Evolutionary conservation across 306 rosid genomes (phyloP), one percentile per base, ranked within the genome.

Genomic region (Cucurbita argyrosperma): DNA sequence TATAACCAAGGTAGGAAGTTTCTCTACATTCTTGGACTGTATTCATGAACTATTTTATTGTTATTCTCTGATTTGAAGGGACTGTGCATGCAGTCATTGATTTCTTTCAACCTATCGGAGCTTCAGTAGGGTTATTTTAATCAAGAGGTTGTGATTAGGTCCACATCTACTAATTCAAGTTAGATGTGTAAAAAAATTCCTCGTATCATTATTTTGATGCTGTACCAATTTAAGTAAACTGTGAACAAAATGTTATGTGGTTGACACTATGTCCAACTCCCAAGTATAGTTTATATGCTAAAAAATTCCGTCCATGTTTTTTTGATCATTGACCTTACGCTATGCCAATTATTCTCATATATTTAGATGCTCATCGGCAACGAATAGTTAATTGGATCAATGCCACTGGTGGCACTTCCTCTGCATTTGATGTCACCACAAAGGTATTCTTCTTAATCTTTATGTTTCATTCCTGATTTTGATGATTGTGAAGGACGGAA

Each of bases 361-460:
- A 50, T 78, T 53, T 56, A 89, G 96, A 90, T 88, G 80, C 84
- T 79, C 96, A 90, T 71, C 85, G 96, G 71, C 96, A 90, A 50
- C 83, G 96, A 72, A 90, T 88, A 52, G 75, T 90, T 14, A 76
- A 90, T 75, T 90, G 96, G 96, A 88, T 90, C 87, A 88, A 88
- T 72, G 96, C 92, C 50, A 83, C 92, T 8, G 89, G 86, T 12
- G 90, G 92, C 4, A 81, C 89, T 80, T 86, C 96, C 43, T 83
- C 89, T 5, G 96, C 92, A 71, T 90, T 90, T 79, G 96, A 90
- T 80, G 85, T 90, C 65, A 90, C 96, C 8, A 88, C 92, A 71
- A 90, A 90, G 65, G 92, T 68, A 68, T 23, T 68, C 9, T 47
- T 68, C 57, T 6, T 19, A 45, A 7, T 46, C 14, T 68, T 68